Evolutionary conservation across 345 rosid genomes (phyloP), one percentile per base, ranked within the genome.

Genomic region (Atalantia buxifolia): DNA sequence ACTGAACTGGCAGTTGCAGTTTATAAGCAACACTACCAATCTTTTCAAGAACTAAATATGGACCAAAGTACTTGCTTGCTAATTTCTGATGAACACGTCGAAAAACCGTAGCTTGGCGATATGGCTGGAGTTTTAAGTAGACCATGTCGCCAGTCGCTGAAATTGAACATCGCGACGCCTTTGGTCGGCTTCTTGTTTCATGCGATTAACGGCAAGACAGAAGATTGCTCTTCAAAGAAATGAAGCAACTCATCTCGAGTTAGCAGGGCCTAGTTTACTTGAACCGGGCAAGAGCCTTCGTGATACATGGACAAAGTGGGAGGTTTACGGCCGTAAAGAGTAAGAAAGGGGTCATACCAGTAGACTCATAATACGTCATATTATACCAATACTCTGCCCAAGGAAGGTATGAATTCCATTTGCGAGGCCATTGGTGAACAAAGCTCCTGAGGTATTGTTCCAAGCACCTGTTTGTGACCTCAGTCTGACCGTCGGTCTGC

Each of bases 371-470:
- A 4, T 63, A 75, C 9, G 30, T 27, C 0, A 42, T 75, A 25
- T 75, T 75, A 28, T 63, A 75, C 71, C 78, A 75, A 24, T 24
- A 65, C 61, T 64, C 61, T 13, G 28, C 78, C 78, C 61, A 75
- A 7, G 78, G 78, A 18, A 75, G 61, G 19, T 36, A 27, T 6
- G 42, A 14, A 24, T 4, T 5, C 62, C 62, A 75, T 0, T 55
- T 76, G 4, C 36, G 4, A 3, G 73, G 66, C 16, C 56, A 21
- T 24, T 76, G 38, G 38, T 33, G 19, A 53, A 35, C 55, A 7
- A 76, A 56, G 22, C 33, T 48, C 2, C 55, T 4, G 9, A 77
- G 56, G 28, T 77, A 77, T 33, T 77, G 66, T 19, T 68, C 14
- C 5, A 77, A 5, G 21, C 56, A 76, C 0, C 14, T 0, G 7